Evolutionary conservation across 306 rosid species (phyloP).

Genomic region (Quercus suber): DNA sequence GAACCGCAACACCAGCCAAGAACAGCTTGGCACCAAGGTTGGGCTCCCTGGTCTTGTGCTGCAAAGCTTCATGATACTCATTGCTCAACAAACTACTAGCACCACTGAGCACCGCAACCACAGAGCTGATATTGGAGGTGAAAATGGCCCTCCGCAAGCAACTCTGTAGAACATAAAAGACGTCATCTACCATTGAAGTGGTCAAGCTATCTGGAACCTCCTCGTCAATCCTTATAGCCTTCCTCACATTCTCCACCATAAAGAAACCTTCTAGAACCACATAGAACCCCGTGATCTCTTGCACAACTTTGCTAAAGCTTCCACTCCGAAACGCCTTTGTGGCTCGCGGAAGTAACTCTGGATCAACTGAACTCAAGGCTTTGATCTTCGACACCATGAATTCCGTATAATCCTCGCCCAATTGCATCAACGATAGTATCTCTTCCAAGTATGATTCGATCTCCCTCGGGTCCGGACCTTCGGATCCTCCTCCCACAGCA

Average conservation of each 20-base stretch:
- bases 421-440: constrained; percentile 73
- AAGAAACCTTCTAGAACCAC: constrained; percentile 90
- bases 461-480: constrained; percentile 90
- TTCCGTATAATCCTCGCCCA: constrained; percentile 92
- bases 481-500: constrained; percentile 65
- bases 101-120: constrained; percentile 83
- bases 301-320: constrained; percentile 77
- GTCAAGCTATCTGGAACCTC: constrained; percentile 84
- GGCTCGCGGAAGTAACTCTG: constrained; percentile 82
- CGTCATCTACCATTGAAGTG: constrained; percentile 96
- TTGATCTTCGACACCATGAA: constrained; percentile 85
- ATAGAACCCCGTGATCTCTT: constrained; percentile 84
- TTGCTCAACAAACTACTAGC: constrained; percentile 80
- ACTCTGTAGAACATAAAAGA: constrained; percentile 90
- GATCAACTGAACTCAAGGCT: constrained; percentile 75
- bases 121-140: constrained; percentile 87
- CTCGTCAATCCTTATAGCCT: constrained; percentile 85
- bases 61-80: constrained; percentile 88
- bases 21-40: constrained; percentile 92
- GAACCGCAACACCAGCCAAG: constrained; percentile 87
- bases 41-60: constrained; percentile 80
- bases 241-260: constrained; percentile 97
- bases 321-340: constrained; percentile 90
- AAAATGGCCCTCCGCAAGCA: constrained; percentile 81
- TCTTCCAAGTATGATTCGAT: constrained; percentile 85